Conservation (phyloP, 768 basidiomycete genomes). For the Coprinopsis marcescibilis region DNA sequence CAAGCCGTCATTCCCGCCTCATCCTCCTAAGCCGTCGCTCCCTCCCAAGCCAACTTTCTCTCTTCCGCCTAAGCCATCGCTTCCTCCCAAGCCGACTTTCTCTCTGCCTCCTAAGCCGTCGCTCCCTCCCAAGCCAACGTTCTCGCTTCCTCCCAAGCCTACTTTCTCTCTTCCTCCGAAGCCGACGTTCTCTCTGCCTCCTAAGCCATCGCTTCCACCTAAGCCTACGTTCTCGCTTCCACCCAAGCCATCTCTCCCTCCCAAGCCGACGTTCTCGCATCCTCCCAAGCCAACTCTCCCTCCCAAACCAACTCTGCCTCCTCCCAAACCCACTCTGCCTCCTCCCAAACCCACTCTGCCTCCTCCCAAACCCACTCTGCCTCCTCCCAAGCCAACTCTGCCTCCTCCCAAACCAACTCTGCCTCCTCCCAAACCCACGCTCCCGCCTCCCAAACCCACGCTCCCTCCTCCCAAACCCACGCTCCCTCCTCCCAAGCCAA, state of each 20-base stretch:
- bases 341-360: neutral
- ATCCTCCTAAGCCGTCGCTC: neutral
- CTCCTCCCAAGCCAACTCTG: constrained; percentile 1
- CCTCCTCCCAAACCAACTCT: neutral
- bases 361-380: neutral
- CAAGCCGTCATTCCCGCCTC: neutral
- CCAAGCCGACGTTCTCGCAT: neutral
- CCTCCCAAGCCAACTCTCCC: constrained; percentile 3
- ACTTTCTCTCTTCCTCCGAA: neutral
- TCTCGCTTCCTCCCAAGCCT: constrained; percentile 1
- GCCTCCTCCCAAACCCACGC: neutral
- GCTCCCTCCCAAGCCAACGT: constrained; percentile 1
- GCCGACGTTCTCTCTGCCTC: constrained; percentile 3
- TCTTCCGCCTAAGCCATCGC: constrained; percentile 1
- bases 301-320: neutral
- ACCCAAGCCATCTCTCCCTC: neutral
- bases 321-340: constrained; percentile 4
- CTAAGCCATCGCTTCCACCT: neutral
- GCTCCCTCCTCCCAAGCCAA: neutral
- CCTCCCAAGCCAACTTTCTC: constrained; percentile 3
- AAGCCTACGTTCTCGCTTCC: neutral
- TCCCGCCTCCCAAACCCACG: constrained; percentile 1
- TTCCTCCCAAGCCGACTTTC: neutral
- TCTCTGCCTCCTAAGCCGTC: neutral
- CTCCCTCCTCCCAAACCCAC: neutral